phyloP scores from a whole-genome alignment of 441 rosid genomes.

The Iberis amara region DNA sequence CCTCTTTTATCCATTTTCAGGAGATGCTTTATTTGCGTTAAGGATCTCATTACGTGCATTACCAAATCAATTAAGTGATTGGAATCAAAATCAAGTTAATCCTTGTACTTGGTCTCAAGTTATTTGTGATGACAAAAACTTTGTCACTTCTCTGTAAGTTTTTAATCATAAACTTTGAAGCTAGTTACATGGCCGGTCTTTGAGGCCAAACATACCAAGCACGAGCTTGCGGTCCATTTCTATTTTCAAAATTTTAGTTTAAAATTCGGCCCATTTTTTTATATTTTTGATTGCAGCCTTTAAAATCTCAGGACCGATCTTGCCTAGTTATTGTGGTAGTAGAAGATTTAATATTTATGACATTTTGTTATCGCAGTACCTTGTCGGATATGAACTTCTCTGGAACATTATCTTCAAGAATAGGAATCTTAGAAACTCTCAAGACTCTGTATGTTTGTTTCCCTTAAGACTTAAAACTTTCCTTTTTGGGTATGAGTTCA shows the following conservation, averaged over 20 bases:
- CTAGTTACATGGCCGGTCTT: too few species aligned
- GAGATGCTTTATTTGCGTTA: conserved; percentile 69
- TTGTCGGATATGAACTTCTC: conserved; percentile 74
- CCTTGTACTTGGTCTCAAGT: conserved; percentile 95
- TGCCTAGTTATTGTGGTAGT: not conserved
- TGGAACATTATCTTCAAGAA: conserved; percentile 59
- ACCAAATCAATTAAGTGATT: conserved; percentile 50
- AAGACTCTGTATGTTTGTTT: conserved; percentile 69
- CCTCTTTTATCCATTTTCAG: too few species aligned
- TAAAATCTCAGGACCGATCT: too few species aligned
- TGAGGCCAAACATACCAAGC: too few species aligned
- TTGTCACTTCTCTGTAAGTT: conserved; percentile 75
- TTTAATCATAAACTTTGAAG: not conserved
- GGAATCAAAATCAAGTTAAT: conserved; percentile 79
- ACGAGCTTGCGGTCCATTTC: too few species aligned
- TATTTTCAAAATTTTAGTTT: too few species aligned
- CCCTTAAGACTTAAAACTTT: conserved; percentile 3
- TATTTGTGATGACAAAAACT: conserved; percentile 44
- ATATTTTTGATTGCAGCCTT: too few species aligned
- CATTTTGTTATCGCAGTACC: conserved; percentile 44
- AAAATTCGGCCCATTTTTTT: too few species aligned
- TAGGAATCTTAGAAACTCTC: conserved; percentile 58
- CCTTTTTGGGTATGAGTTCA: not conserved
- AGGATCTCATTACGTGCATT: conserved; percentile 50
- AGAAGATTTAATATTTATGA: not conserved